Percentiles rank a stretch among this genome's conserved stretches.
Evolutionary conservation across 169 alveolate species (phyloP).

Genomic region (Plasmodium falciparum): DNA sequence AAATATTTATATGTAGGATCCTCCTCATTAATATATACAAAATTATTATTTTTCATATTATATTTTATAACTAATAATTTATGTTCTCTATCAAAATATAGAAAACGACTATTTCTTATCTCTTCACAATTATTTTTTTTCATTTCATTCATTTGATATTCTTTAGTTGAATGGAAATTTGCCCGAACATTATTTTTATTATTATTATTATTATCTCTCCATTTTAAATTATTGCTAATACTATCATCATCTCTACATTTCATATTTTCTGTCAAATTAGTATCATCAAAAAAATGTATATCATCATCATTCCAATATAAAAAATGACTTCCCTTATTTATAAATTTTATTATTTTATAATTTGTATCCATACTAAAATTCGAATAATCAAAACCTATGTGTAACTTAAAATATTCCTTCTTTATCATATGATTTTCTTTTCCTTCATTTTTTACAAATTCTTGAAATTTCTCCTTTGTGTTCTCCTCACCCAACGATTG

Average conservation of each 20-base stretch:
- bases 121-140: slow-evolving; percentile 75
- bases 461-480: neutral
- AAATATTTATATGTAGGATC: slow-evolving; percentile 58
- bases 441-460: neutral
- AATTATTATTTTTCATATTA: slow-evolving; percentile 31
- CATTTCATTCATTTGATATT: slow-evolving; percentile 76
- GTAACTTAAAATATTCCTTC: slow-evolving; percentile 12
- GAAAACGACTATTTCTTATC: slow-evolving; percentile 69
- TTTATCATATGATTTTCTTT: neutral
- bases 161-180: slow-evolving; percentile 24
- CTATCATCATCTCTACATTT: too few species aligned
- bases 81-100: slow-evolving; percentile 64
- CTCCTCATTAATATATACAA: slow-evolving; percentile 44
- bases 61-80: slow-evolving; percentile 71
- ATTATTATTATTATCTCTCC: neutral
- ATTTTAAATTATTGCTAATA: too few species aligned
- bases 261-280: too few species aligned
- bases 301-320: slow-evolving; percentile 64
- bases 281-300: neutral
- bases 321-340: slow-evolving; percentile 75
- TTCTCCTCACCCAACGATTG: neutral
- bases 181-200: neutral
- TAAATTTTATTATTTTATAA: slow-evolving; percentile 55
- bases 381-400: slow-evolving; percentile 70
- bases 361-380: slow-evolving; percentile 37